Conservation (phyloP, 768 basidiomycete species). For the Mycena epipterygia region DNA sequence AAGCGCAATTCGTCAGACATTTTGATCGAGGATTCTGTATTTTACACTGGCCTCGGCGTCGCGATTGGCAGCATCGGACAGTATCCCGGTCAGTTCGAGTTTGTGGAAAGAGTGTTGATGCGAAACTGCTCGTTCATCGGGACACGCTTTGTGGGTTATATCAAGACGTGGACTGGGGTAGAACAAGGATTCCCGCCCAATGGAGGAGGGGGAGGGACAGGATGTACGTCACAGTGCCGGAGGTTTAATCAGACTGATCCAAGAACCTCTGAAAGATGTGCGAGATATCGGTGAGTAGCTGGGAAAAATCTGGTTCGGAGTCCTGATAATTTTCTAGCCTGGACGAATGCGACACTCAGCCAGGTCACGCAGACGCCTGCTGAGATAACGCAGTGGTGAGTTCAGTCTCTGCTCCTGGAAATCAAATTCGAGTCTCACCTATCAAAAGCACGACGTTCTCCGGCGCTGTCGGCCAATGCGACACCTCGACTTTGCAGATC, state of each 20-base stretch:
- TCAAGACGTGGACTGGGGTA: conserved; percentile 54
- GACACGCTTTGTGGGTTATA: conserved; percentile 45
- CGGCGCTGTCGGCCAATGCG: conserved; percentile 49
- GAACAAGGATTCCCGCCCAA: conserved; percentile 50
- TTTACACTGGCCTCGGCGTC: conserved; percentile 54
- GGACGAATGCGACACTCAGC: conserved; percentile 39
- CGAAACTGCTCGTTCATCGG: conserved; percentile 42
- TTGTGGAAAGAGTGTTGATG: conserved; percentile 48
- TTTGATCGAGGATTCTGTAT: conserved; percentile 52
- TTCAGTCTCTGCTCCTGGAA: neutral
- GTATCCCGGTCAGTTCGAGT: conserved; percentile 46
- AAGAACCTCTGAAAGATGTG: conserved; percentile 23
- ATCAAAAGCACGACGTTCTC: conserved; percentile 48
- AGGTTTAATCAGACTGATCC: neutral
- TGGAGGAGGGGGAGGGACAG: conserved; percentile 51
- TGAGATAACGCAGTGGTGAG: conserved; percentile 26
- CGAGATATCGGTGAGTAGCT: conserved; percentile 39
- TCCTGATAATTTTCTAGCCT: neutral
- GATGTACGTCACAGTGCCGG: conserved; percentile 27
- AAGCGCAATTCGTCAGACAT: conserved; percentile 59
- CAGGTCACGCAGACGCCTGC: conserved; percentile 42
- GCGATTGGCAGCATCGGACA: conserved; percentile 57
- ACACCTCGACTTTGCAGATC: conserved; percentile 51
- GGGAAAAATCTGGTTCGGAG: neutral
- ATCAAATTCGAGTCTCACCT: conserved; percentile 34